Evolutionary conservation across 139 green algal species (phyloP), one percentile per base, ranked within the genome.

Genomic region (Edaphochlamys debaryana): DNA sequence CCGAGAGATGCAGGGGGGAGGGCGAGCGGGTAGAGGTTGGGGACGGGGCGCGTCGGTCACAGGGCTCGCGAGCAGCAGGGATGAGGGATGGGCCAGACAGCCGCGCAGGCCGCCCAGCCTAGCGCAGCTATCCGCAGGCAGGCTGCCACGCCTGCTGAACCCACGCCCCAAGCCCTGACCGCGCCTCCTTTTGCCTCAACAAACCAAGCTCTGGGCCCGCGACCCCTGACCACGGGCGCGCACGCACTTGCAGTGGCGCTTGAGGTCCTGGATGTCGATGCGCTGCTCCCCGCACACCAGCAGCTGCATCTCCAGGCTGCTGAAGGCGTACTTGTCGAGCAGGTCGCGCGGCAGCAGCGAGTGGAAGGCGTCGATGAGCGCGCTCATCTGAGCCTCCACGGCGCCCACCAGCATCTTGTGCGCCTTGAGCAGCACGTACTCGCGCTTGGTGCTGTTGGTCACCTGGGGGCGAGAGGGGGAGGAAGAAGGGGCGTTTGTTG

Each of bases 321-420:
- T 96, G 89, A 98, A 96, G 25, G 48, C 58, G 87, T 95, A 97
- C 76, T 86, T 93, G 34, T 93, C 94, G 88, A 93, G 34, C 67
- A 93, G 84, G 63, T 93, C 90, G 5, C 90, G 83, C 34, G 90
- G 90, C 60, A 93, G 85, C 54, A 93, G 60, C 20, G 71, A 86
- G 79, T 93, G 88, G 86, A 93, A 93, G 20, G 90, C 88, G 63
- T 93, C 90, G 48, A 93, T 93, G 34, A 93, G 68, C 32, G 86
- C 86, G 29, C 67, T 86, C 88, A 92, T 91, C 79, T 93, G 90
- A 32, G 77, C 41, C 85, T 93, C 90, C n/a, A 93, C 87, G n/a
- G 86, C 84, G 34, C 88, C 90, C 69, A 91, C 85, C 68, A 93
- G 85, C 90, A 93, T 93, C 85, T 92, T 92, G 79, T 93, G 88